Evolutionary conservation across 176 grass and related monocot genomes (phyloP), one percentile per base, ranked within the genome.

Genomic region (Oryza officinalis): DNA sequence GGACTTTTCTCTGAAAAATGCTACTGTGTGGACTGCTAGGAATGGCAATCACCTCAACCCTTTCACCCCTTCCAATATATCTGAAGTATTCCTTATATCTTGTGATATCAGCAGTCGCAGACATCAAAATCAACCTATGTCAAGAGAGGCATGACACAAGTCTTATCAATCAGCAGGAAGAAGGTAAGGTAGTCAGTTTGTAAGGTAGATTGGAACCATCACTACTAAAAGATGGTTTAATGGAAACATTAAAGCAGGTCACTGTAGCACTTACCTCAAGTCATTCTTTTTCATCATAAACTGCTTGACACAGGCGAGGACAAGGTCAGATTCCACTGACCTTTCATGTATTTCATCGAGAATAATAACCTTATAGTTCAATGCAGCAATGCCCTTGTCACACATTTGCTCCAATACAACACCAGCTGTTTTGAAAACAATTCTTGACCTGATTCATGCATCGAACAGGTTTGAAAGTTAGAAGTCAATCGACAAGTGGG

Each of bases 381-480:
- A 78, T 63, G 92, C 94, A 54, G 81, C 86, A 70, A 94, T 80
- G 64, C 92, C 94, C 75, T 89, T 92, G 28, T 97, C 94, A 67
- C 88, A 78, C 88, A 97, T 86, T 92, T 97, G 94, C 70, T 97
- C 94, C 80, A 97, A 85, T 64, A 97, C 86, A 71, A 97, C 88
- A 75, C 92, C 94, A 69, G 94, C 94, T 76, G 94, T 97, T 82
- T 97, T 97, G 83, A 97, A 97, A 52, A 97, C 90, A 85, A 97
- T 89, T 88, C 86, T 97, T 80, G 94, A 94, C 85, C 94, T 97
- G 78, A 67, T 85, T 54, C 86, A 89, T 47, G 72, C 59, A 68
- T 69, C 28, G 75, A 65, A 49, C 31, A 80, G 79, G 46, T 54
- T 73, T 37, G 11, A 67, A 71, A 30, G 6, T 27, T 38, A 31